Conservation (phyloP, 768 basidiomycete genomes). For the Pholiota molesta region DNA sequence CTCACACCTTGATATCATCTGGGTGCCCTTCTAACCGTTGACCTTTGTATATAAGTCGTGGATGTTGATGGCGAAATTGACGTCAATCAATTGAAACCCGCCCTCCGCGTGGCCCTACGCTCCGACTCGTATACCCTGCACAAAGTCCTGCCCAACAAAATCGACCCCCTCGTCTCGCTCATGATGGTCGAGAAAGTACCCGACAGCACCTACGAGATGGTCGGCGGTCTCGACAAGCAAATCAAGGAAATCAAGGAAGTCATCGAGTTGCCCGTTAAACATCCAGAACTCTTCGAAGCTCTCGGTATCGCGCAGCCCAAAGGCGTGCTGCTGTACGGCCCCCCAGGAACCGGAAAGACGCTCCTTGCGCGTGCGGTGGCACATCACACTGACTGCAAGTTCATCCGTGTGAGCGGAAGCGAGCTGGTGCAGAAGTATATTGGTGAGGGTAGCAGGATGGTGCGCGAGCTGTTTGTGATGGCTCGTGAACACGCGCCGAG, state of each 20-base stretch:
- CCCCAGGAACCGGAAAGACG: constrained; percentile 97
- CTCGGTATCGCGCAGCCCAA: constrained; percentile 98
- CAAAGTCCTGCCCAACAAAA: constrained; percentile 96
- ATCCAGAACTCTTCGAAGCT: constrained; percentile 95
- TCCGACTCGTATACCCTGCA: constrained; percentile 97
- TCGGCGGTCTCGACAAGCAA: constrained; percentile 97
- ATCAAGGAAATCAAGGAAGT: constrained; percentile 98
- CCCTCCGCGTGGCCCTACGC: constrained; percentile 91
- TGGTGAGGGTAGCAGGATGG: constrained; percentile 96
- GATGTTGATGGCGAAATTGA: constrained; percentile 92
- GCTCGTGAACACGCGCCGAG: constrained; percentile 95
- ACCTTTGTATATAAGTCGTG: constrained; percentile 65
- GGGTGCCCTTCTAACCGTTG: not conserved
- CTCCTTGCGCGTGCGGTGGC: constrained; percentile 94
- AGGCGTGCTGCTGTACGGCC: constrained; percentile 94
- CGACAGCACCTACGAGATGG: constrained; percentile 99
- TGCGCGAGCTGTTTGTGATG: constrained; percentile 97
- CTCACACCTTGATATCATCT: not conserved
- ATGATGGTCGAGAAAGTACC: constrained; percentile 99
- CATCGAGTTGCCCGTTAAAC: constrained; percentile 96
- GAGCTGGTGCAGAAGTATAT: constrained; percentile 99
- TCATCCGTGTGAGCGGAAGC: constrained; percentile 92
- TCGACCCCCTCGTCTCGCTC: constrained; percentile 95
- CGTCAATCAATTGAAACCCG: constrained; percentile 75
- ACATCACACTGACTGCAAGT: constrained; percentile 97